Conservation (phyloP, 306 rosid genomes). For the Fragaria ananassa region DNA sequence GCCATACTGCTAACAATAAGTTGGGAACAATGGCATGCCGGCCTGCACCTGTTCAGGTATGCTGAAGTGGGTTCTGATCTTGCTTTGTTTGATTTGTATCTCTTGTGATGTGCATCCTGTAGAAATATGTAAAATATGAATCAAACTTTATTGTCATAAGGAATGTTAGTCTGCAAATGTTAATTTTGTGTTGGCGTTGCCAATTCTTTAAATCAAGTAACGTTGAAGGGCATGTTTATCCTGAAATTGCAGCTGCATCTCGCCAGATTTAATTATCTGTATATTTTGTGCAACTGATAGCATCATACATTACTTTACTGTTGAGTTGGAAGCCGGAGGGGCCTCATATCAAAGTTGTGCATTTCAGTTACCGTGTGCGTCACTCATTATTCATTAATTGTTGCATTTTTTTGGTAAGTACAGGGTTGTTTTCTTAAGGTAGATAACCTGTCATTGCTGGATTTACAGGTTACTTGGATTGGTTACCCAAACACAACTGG, state of each 20-base stretch:
- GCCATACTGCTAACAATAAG: constrained; percentile 97
- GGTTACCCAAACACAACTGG: constrained; percentile 99
- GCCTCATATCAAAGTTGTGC: background rate
- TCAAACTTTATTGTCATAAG: background rate
- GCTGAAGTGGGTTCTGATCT: constrained; percentile 9
- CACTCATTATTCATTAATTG: background rate
- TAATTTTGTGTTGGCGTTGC: background rate
- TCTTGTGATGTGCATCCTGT: background rate
- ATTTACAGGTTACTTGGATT: constrained; percentile 89
- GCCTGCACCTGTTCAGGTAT: constrained; percentile 90
- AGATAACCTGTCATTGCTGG: constrained; percentile 18
- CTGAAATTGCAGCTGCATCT: background rate
- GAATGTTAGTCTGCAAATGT: background rate
- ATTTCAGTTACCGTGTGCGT: background rate
- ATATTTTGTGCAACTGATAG: background rate
- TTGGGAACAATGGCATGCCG: constrained; percentile 98
- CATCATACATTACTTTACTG: background rate
- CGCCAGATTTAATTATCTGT: background rate
- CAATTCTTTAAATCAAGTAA: background rate
- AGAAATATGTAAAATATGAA: background rate
- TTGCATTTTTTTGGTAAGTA: constrained; percentile 1
- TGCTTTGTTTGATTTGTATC: background rate
- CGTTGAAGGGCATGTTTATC: background rate
- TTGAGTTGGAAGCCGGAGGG: background rate
- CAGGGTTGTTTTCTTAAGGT: background rate